Evolutionary conservation across 805 yeast genomes (phyloP).

Genomic region (Wickerhamiella bombiphila): DNA sequence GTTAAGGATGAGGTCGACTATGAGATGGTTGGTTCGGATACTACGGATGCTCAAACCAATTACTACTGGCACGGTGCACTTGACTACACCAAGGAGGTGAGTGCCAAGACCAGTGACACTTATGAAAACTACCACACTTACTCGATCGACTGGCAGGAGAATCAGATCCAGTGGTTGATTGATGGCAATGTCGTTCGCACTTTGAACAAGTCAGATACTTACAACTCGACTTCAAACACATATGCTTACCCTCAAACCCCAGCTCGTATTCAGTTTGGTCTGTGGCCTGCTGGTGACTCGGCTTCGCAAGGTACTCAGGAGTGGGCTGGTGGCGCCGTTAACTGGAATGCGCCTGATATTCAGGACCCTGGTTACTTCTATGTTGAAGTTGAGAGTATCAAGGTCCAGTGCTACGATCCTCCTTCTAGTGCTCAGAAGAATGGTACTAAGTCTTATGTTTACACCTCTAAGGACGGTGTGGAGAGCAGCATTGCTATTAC

Average conservation of each 20-base stretch:
- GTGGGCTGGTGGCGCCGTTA: slow-evolving; percentile 78
- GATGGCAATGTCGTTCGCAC: slow-evolving; percentile 60
- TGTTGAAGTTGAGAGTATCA: slow-evolving; percentile 44
- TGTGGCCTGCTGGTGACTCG: slow-evolving; percentile 42
- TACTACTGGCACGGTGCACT: slow-evolving; percentile 62
- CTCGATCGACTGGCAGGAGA: slow-evolving; percentile 72
- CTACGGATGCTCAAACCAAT: slow-evolving; percentile 58
- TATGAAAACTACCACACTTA: slow-evolving; percentile 58
- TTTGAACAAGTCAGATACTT: slow-evolving; percentile 40
- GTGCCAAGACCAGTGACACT: slow-evolving; percentile 34
- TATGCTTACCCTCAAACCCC: slow-evolving; percentile 89
- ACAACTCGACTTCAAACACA: slow-evolving; percentile 37
- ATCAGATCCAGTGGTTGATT: slow-evolving; percentile 50
- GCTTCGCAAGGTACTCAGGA: slow-evolving; percentile 44
- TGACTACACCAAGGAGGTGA: slow-evolving; percentile 46
- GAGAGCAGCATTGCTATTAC: slow-evolving; percentile 43
- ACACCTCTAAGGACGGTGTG: slow-evolving; percentile 32
- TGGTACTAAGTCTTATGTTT: slow-evolving; percentile 40
- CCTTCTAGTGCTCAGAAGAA: slow-evolving; percentile 38
- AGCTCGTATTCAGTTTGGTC: slow-evolving; percentile 55
- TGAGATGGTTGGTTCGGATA: slow-evolving; percentile 69
- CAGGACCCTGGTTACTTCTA: slow-evolving; percentile 68
- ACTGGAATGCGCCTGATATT: slow-evolving; percentile 72
- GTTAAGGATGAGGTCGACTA: slow-evolving; percentile 84
- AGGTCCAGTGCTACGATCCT: slow-evolving; percentile 56